Conservation (phyloP, 2,329 filamentous ascomycete species). For the Pseudomassariella vexata region DNA sequence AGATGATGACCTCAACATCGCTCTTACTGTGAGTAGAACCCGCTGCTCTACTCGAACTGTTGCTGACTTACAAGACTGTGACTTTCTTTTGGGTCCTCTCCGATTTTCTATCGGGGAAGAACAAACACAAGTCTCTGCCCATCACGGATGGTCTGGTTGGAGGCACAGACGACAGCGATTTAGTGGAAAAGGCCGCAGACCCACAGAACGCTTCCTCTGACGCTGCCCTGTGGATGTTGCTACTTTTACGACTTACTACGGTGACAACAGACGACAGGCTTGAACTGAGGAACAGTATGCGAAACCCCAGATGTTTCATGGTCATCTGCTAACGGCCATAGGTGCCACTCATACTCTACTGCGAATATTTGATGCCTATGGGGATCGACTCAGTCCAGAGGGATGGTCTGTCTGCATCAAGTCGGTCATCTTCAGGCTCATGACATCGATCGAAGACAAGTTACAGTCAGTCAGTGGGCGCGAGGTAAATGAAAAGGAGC, state of each 20-base stretch:
- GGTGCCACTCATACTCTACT: slow-evolving; percentile 84
- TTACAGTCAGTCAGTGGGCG: slow-evolving; percentile 33
- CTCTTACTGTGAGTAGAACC: slow-evolving; percentile 63
- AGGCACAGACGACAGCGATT: slow-evolving; percentile 48
- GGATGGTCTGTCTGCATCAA: slow-evolving; percentile 82
- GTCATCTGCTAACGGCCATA: slow-evolving; percentile 31
- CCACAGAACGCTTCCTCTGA: slow-evolving; percentile 56
- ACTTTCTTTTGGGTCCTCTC: slow-evolving; percentile 96
- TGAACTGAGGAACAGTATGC: slow-evolving; percentile 69
- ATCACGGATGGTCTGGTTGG: slow-evolving; percentile 52
- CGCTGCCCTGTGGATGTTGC: slow-evolving; percentile 72
- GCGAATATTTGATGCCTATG: slow-evolving; percentile 87
- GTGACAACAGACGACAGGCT: slow-evolving; percentile 67
- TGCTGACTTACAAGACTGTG: slow-evolving; percentile 55
- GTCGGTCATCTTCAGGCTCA: slow-evolving; percentile 71
- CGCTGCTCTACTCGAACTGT: not conserved
- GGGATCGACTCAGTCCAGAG: slow-evolving; percentile 68
- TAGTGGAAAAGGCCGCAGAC: slow-evolving; percentile 53
- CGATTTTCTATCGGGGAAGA: slow-evolving; percentile 68
- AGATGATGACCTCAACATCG: slow-evolving; percentile 89
- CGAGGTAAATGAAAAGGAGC: slow-evolving; percentile 33
- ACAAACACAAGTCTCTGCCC: slow-evolving; percentile 50
- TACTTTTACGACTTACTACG: slow-evolving; percentile 64
- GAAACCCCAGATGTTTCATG: too few species aligned
- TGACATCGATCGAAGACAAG: slow-evolving; percentile 62